Evolutionary conservation across 106 monocot genomes (phyloP).

Genomic region (Acorus calamus): DNA sequence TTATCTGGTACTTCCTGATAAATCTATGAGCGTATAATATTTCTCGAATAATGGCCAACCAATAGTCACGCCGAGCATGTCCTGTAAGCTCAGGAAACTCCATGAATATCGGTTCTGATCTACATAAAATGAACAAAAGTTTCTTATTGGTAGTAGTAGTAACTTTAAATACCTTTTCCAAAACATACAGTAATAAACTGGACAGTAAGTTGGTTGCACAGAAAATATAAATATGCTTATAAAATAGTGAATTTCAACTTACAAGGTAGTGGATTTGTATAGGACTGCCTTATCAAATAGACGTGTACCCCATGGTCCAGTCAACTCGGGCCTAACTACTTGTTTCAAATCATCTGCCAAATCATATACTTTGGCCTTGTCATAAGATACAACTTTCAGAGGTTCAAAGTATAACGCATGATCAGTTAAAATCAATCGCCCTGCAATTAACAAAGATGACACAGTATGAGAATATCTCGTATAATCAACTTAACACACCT

Average conservation of each 20-base stretch:
- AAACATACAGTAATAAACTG: too few species aligned
- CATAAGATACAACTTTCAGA: slow-evolving; percentile 64
- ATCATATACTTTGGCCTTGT: slow-evolving; percentile 86
- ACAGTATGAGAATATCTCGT: too few species aligned
- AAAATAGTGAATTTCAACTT: slow-evolving; percentile 21
- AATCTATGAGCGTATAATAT: slow-evolving; percentile 69
- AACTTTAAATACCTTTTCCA: too few species aligned
- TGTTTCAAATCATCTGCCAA: slow-evolving; percentile 91
- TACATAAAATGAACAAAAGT: slow-evolving; percentile 18
- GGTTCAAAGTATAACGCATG: slow-evolving; percentile 94
- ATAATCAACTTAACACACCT: too few species aligned
- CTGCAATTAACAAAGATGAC: slow-evolving; percentile 25
- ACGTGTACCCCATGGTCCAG: slow-evolving; percentile 97
- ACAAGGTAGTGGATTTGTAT: slow-evolving; percentile 76
- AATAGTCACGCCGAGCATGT: slow-evolving; percentile 89
- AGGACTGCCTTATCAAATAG: slow-evolving; percentile 95
- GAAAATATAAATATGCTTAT: not conserved
- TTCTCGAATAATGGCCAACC: slow-evolving; percentile 81
- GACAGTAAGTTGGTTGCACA: not conserved
- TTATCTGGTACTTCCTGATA: slow-evolving; percentile 57
- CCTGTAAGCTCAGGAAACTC: slow-evolving; percentile 95
- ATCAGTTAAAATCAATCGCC: slow-evolving; percentile 84
- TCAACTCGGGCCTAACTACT: slow-evolving; percentile 74
- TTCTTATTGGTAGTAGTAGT: too few species aligned
- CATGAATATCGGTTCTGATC: slow-evolving; percentile 72